phyloP scores from a whole-genome alignment of 768 basidiomycete species.

The Trametopsis cervina region DNA sequence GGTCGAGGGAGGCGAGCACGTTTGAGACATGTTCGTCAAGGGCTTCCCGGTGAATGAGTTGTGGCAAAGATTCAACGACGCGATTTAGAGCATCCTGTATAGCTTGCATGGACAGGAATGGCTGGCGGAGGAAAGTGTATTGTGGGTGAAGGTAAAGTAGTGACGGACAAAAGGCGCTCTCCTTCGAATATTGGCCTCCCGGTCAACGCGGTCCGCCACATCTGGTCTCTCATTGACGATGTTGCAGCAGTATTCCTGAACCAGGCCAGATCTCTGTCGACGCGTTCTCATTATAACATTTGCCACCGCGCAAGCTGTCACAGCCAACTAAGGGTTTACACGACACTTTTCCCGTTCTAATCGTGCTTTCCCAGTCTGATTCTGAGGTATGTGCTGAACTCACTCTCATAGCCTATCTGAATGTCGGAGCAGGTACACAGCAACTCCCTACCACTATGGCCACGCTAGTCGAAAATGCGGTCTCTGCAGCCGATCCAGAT shows the following conservation, averaged over 20 bases:
- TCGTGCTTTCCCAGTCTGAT: too few relatives aligned
- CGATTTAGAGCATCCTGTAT: conserved; percentile 43
- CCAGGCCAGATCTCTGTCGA: too few relatives aligned
- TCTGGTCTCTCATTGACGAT: too few relatives aligned
- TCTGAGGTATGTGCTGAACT: too few relatives aligned
- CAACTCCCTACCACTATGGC: neutral
- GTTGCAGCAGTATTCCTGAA: too few relatives aligned
- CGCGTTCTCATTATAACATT: too few relatives aligned
- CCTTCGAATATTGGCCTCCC: too few relatives aligned
- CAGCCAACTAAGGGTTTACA: too few relatives aligned
- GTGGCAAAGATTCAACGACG: conserved; percentile 47
- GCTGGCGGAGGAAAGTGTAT: neutral
- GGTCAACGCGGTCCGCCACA: too few relatives aligned
- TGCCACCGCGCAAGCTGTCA: too few relatives aligned
- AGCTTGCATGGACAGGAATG: conserved; percentile 34
- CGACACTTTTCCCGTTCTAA: too few relatives aligned
- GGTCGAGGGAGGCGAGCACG: conserved; percentile 36
- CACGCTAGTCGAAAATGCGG: neutral
- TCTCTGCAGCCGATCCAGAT: neutral
- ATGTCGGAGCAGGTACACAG: neutral
- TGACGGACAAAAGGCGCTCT: neutral
- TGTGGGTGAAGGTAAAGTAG: conserved; percentile 2
- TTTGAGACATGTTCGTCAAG: conserved; percentile 45
- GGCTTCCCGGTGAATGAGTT: conserved; percentile 38
- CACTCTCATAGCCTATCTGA: neutral